A percentile compares a stretch with the other conserved stretches of the same genome.
These are phyloP conservation scores for Eurotiales sp. DNA, from an alignment of 2,329 filamentous ascomycete species.

Conservation along the genomic window DNA sequence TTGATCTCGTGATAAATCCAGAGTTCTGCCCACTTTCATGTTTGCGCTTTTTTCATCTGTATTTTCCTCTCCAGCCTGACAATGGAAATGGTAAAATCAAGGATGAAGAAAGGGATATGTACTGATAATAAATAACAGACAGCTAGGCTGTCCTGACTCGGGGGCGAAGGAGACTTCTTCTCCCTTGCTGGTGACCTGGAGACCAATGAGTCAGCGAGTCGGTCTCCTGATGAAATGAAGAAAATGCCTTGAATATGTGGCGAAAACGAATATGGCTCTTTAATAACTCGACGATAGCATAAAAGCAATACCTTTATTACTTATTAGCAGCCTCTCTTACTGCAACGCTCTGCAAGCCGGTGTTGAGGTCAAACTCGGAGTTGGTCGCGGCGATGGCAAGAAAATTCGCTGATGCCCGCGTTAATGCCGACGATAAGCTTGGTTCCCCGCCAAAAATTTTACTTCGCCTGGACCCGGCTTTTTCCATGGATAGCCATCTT, in stretches of 20 bases:
- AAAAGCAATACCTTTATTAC: too few relatives aligned
- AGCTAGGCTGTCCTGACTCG: not conserved
- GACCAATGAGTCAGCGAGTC: slow-evolving; percentile 5
- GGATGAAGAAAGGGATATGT: slow-evolving; percentile 22
- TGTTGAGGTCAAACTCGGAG: not conserved
- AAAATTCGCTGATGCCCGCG: not conserved
- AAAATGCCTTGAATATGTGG: too few relatives aligned
- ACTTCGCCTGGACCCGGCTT: too few relatives aligned
- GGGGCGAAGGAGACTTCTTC: not conserved
- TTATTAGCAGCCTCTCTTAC: too few relatives aligned
- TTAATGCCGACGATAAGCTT: too few relatives aligned
- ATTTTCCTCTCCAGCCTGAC: not conserved
- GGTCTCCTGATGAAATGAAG: not conserved
- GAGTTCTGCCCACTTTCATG: slow-evolving; percentile 36
- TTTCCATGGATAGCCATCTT: too few relatives aligned
- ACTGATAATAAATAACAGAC: slow-evolving; percentile 22
- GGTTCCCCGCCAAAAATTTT: too few relatives aligned
- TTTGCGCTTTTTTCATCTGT: slow-evolving; percentile 21
- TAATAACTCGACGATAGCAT: not conserved
- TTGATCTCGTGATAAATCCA: slow-evolving; percentile 39
- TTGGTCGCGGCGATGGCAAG: not conserved
- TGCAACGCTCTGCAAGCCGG: not conserved
- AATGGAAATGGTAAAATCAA: too few relatives aligned
- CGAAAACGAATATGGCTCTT: too few relatives aligned
- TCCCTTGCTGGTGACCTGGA: not conserved